Conservation (phyloP, 805 yeast genomes). For the Candida xyloterini region DNA sequence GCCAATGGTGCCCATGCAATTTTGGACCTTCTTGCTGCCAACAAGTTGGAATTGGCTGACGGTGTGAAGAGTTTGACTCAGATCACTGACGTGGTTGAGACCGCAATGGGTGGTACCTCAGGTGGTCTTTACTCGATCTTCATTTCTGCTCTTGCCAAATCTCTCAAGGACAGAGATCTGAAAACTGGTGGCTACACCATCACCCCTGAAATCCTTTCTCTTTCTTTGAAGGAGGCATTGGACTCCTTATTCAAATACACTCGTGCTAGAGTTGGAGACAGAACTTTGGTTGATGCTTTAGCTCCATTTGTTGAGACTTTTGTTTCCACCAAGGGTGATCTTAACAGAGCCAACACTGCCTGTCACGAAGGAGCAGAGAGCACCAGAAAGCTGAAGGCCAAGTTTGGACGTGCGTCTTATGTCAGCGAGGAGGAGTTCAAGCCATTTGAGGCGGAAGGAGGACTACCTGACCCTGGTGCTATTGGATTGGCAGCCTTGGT, state of each 20-base stretch:
- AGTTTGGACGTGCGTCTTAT: slow-evolving; percentile 91
- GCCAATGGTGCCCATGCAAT: slow-evolving; percentile 79
- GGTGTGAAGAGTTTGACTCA: slow-evolving; percentile 60
- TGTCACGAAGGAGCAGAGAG: slow-evolving; percentile 74
- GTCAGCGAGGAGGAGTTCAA: slow-evolving; percentile 62
- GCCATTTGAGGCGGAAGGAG: slow-evolving; percentile 52
- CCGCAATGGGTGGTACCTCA: slow-evolving; percentile 95
- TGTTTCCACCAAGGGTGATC: slow-evolving; percentile 42
- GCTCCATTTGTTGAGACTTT: slow-evolving; percentile 80
- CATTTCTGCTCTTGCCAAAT: slow-evolving; percentile 68
- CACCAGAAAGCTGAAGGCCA: slow-evolving; percentile 74
- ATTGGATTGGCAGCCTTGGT: slow-evolving; percentile 60
- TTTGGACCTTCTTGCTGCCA: slow-evolving; percentile 45
- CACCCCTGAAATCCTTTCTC: slow-evolving; percentile 38
- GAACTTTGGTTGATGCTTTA: slow-evolving; percentile 85
- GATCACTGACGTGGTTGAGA: slow-evolving; percentile 78
- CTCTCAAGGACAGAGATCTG: slow-evolving; percentile 43
- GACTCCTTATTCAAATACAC: slow-evolving; percentile 81
- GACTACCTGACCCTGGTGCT: slow-evolving; percentile 96
- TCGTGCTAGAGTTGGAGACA: slow-evolving; percentile 82
- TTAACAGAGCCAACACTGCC: slow-evolving; percentile 60
- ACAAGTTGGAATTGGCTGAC: slow-evolving; percentile 40
- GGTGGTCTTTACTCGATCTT: slow-evolving; percentile 90
- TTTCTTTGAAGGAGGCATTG: slow-evolving; percentile 57
- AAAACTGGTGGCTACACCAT: slow-evolving; percentile 28